These are phyloP conservation scores for Lycium ferocissimum DNA, from an alignment of 257 asterid genomes.

Conservation along the genomic window DNA sequence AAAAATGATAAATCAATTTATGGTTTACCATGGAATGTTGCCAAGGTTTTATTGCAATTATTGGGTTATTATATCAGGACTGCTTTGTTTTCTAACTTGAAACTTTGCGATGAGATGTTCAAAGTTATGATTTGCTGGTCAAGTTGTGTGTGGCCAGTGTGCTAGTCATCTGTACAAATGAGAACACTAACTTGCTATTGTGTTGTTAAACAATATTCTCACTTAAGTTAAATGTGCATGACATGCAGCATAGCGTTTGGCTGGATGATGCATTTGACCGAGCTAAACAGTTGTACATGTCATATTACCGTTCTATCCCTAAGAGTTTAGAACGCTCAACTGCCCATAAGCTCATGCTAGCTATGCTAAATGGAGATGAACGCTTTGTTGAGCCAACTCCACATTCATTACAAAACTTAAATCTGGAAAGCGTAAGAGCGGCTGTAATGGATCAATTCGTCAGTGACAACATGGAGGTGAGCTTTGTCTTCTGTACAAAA, in stretches of 20 bases:
- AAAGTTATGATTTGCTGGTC: slow-evolving; percentile 26
- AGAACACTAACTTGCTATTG: slow-evolving; percentile 27
- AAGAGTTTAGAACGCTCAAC: slow-evolving; percentile 99
- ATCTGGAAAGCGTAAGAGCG: slow-evolving; percentile 80
- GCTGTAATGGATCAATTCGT: slow-evolving; percentile 97
- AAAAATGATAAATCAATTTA: slow-evolving; percentile 1
- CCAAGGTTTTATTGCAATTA: not conserved
- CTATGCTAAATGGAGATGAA: slow-evolving; percentile 97
- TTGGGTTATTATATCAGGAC: not conserved
- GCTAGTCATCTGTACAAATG: slow-evolving; percentile 26
- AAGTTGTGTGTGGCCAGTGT: slow-evolving; percentile 27
- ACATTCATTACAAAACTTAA: slow-evolving; percentile 74
- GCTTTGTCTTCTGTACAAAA: slow-evolving; percentile 12
- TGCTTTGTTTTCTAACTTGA: slow-evolving; percentile 9
- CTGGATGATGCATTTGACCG: slow-evolving; percentile 97
- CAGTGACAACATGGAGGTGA: slow-evolving; percentile 96
- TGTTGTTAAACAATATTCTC: slow-evolving; percentile 26
- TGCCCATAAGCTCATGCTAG: slow-evolving; percentile 98
- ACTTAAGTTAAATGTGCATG: slow-evolving; percentile 26
- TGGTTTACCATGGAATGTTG: not conserved
- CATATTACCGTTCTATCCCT: slow-evolving; percentile 93
- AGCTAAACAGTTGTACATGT: slow-evolving; percentile 93
- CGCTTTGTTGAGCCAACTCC: slow-evolving; percentile 99
- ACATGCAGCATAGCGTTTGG: slow-evolving; percentile 97
- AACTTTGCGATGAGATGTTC: slow-evolving; percentile 4